Percentiles rank a stretch among this genome's conserved stretches.
phyloP scores from a whole-genome alignment of 2,329 filamentous ascomycete genomes.

The Basipetospora chlamydospora region DNA sequence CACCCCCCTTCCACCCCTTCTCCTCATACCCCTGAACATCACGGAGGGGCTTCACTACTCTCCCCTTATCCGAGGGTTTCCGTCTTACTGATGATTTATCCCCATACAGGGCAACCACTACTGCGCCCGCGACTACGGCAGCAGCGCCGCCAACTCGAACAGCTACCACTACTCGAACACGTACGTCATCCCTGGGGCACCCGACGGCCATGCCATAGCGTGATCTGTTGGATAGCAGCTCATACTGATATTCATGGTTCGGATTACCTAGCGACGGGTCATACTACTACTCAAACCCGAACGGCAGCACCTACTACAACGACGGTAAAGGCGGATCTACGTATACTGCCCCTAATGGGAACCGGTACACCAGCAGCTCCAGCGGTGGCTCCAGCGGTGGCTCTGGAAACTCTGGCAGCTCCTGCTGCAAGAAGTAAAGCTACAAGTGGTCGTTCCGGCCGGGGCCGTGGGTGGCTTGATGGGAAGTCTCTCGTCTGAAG shows the following conservation, averaged over 20 bases:
- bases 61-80: too few relatives aligned
- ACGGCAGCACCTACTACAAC: slow-evolving; percentile 57
- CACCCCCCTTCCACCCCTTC: neutral
- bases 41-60: neutral
- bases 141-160: slow-evolving; percentile 38
- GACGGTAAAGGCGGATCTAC: slow-evolving; percentile 39
- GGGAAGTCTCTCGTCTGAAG: too few relatives aligned
- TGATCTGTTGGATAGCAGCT: neutral
- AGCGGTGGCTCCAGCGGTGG: neutral
- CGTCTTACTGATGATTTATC: neutral
- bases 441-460: too few relatives aligned
- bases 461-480: too few relatives aligned
- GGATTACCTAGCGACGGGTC: slow-evolving; percentile 42
- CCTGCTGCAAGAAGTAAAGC: neutral
- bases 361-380: slow-evolving; percentile 6
- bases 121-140: slow-evolving; percentile 49
- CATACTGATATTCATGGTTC: too few relatives aligned
- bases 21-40: too few relatives aligned
- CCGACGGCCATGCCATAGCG: neutral
- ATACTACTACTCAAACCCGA: slow-evolving; percentile 60
- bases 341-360: slow-evolving; percentile 43
- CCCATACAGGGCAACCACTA: slow-evolving; percentile 50
- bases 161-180: slow-evolving; percentile 54
- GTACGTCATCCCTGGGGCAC: slow-evolving; percentile 22
- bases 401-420: neutral